These are phyloP conservation scores for Cercospora sp. DNA, from an alignment of 2,329 filamentous ascomycete genomes.

Conservation along the genomic window DNA sequence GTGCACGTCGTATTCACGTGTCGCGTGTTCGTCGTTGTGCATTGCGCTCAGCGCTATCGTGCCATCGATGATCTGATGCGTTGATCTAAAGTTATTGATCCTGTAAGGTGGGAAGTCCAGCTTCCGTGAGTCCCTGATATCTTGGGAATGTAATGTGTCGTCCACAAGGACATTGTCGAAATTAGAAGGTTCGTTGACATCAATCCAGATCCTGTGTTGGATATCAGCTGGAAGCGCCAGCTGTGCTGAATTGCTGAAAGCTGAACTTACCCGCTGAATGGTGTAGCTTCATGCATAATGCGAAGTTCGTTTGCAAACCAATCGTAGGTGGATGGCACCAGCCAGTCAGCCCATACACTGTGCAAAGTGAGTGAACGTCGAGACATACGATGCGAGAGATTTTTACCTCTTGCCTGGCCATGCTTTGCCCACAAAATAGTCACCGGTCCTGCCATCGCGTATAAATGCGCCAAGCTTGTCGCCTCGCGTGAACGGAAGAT, in stretches of 20 bases:
- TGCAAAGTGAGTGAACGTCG: background rate
- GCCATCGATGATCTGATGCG: constrained; percentile 29
- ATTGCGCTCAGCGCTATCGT: constrained; percentile 31
- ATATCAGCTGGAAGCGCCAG: background rate
- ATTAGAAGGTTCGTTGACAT: constrained; percentile 29
- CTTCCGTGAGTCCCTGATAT: constrained; percentile 24
- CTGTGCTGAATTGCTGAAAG: background rate
- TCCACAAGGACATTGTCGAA: constrained; percentile 27
- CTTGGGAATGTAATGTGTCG: constrained; percentile 24
- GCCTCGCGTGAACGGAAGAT: constrained; percentile 54
- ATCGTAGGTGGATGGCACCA: constrained; percentile 27
- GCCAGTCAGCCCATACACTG: constrained; percentile 30
- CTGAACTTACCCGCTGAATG: constrained; percentile 24
- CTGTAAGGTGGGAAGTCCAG: constrained; percentile 29
- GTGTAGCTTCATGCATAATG: constrained; percentile 19
- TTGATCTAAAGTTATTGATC: constrained; percentile 27
- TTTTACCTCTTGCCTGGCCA: constrained; percentile 24
- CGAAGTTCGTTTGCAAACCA: constrained; percentile 32
- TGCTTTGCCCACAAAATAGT: constrained; percentile 36
- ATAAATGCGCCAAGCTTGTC: constrained; percentile 53
- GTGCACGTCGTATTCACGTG: constrained; percentile 34
- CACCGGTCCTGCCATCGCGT: constrained; percentile 56
- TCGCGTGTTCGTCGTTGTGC: constrained; percentile 28
- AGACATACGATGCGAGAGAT: too few species aligned
- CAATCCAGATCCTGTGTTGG: constrained; percentile 30